These are phyloP conservation scores for Protomyces pachydermus DNA, from an alignment of 1,139 yeast species.

Conservation along the genomic window DNA sequence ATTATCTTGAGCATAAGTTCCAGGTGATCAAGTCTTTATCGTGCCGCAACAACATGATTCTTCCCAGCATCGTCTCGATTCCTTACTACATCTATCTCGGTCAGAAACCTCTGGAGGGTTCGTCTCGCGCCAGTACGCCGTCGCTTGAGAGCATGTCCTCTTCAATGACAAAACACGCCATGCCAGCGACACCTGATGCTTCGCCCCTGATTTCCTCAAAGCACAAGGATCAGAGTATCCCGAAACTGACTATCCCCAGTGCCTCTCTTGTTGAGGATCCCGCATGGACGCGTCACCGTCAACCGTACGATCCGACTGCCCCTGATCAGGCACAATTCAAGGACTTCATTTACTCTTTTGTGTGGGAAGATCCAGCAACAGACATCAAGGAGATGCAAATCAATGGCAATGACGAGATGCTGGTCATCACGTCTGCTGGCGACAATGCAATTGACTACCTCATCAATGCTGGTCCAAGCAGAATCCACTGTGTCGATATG, in stretches of 20 bases:
- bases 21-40: constrained; percentile 74
- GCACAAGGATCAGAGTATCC: constrained; percentile 9
- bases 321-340: constrained; percentile 66
- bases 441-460: constrained; percentile 75
- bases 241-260: constrained; percentile 2
- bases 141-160: background rate
- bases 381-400: constrained; percentile 63
- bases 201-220: constrained; percentile 1
- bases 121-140: background rate
- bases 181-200: constrained; percentile 23
- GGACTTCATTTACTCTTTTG: constrained; percentile 78
- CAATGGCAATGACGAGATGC: constrained; percentile 59
- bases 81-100: constrained; percentile 84
- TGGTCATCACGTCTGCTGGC: constrained; percentile 83
- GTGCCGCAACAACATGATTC: constrained; percentile 49
- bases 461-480: constrained; percentile 59
- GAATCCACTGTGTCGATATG: constrained; percentile 78
- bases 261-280: background rate
- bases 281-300: constrained; percentile 45
- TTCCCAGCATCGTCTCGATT: constrained; percentile 52
- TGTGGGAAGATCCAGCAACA: constrained; percentile 88
- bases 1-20: constrained; percentile 71
- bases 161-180: background rate
- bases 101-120: background rate
- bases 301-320: constrained; percentile 67